Evolutionary conservation across 1,284 basidiomycete genomes (phyloP).

Genomic region (Naganishia sp.): DNA sequence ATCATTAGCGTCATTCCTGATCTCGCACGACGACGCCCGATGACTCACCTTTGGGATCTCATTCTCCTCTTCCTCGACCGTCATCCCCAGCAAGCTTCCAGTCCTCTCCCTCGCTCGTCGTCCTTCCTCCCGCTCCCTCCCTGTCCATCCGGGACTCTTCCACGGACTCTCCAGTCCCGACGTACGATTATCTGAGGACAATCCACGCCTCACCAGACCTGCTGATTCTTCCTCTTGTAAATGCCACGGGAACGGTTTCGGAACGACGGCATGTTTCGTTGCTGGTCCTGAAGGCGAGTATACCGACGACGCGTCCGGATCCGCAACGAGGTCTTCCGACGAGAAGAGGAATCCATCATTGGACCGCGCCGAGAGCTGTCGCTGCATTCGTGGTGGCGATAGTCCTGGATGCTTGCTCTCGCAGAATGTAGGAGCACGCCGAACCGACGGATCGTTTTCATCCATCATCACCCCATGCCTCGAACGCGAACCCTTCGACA

Average conservation of each 20-base stretch:
- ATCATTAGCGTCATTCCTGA: no score
- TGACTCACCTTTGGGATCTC: constrained; percentile 25
- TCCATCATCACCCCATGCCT: neutral
- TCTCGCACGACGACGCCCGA: no score
- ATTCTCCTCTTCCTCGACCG: neutral
- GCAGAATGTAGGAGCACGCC: no score
- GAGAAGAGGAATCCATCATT: constrained; percentile 24
- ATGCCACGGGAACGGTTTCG: constrained; percentile 1
- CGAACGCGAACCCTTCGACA: neutral
- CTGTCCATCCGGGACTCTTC: constrained; percentile 33
- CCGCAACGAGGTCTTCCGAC: neutral
- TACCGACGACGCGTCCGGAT: no score
- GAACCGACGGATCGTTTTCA: constrained; percentile 3
- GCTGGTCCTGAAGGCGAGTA: neutral
- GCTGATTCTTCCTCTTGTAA: neutral
- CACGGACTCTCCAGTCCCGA: constrained; percentile 32
- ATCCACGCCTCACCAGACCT: neutral
- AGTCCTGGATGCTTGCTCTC: neutral
- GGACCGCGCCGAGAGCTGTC: constrained; percentile 11
- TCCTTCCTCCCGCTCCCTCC: neutral
- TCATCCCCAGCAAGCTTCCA: constrained; percentile 1
- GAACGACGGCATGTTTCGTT: neutral
- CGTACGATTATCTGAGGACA: neutral
- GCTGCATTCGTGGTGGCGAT: constrained; percentile 7
- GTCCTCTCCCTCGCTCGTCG: neutral